Base-by-base conservation (phyloP, 768 basidiomycete species). In the Hygrophorus pudorinus region DNA sequence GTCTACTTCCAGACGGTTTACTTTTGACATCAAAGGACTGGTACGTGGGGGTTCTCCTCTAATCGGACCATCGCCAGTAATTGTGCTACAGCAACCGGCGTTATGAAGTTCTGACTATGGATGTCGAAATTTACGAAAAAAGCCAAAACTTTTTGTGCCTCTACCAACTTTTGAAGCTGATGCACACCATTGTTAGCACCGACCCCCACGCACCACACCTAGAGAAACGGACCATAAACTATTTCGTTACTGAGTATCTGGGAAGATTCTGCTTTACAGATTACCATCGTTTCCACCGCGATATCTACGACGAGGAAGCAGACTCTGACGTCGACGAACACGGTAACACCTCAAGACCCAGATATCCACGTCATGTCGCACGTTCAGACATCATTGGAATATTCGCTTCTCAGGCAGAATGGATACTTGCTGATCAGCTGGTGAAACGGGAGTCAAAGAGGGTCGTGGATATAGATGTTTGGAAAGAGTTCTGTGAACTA, bases 341-440 rank as follows among this genome's bases (percentile, higher is more conserved):
- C 0, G 60, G 63, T 2, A 49, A 21, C 11, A 58, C 61, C 1
- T 47, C 29, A 2, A 61, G 56, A 28, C 64, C 65, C 11, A 67
- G 73, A 18, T 63, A 66, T 32, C 65, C 70, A 11, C 71, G 76
- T 18, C 67, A 60, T 44, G 57, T 81, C 20, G 66, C 76, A 36
- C 64, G 45, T 21, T 69, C 76, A 28, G 75, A 79, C 53, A 56
- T 81, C n/a, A 55, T 63, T 29, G 65, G 67, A 9, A 47, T 66
- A 1, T 72, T 81, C 47, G 78, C 76, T 9, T 62, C 67, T 8
- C 78, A 82, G 7, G 68, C 70, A 0, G 71, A 70, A 29, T 84
- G 80, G 81, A 51, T 84, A 6, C 55, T 78, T 30, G 68, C 73
- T 9, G 66, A 78, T 40, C 73, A 72, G 47, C 53, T 68, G 28